Percentiles rank a stretch among this genome's conserved stretches.
Conservation (phyloP, 345 rosid genomes). For the Fremontodendron californicum region DNA sequence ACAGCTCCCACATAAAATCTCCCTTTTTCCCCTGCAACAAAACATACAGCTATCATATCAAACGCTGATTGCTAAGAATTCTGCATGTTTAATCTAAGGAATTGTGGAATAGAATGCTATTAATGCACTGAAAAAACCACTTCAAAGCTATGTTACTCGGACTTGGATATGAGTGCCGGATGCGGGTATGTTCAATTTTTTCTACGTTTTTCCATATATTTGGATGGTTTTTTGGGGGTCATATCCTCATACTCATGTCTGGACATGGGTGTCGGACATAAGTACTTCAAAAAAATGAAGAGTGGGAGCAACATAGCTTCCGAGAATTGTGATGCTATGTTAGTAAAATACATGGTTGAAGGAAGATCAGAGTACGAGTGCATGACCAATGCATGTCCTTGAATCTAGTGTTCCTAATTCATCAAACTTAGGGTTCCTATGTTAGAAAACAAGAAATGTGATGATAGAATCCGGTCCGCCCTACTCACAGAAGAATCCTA, state of each 20-base stretch:
- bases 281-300: no score
- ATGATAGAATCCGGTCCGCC: neutral
- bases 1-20: neutral
- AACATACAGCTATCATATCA: neutral
- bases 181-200: no score
- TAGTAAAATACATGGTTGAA: neutral
- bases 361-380: neutral
- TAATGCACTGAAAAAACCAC: neutral
- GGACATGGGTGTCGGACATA: no score
- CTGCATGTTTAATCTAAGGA: neutral
- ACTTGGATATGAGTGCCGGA: no score
- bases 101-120: neutral
- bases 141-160: no score
- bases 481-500: no score
- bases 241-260: no score
- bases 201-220: no score
- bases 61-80: neutral
- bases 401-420: neutral
- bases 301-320: no score
- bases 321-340: neutral
- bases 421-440: neutral
- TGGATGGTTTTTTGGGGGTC: no score
- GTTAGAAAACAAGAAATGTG: neutral
- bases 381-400: neutral
- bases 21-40: constrained; percentile 40